These are phyloP conservation scores for Castanea crenata DNA, from an alignment of 306 rosid genomes.

Conservation along the genomic window DNA sequence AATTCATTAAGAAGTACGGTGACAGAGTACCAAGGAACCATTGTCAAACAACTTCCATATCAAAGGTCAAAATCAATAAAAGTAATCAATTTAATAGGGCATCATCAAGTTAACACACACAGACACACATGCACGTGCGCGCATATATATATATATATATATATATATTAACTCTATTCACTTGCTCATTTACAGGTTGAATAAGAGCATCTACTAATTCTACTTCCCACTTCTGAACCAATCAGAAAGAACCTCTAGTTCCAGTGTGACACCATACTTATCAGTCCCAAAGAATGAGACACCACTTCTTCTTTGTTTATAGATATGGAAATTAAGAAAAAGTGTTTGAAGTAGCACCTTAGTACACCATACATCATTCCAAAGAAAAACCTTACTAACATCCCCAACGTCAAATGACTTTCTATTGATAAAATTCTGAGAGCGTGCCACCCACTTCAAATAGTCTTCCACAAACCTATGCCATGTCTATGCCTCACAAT, in stretches of 20 bases:
- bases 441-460: too few relatives aligned
- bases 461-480: too few relatives aligned
- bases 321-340: too few relatives aligned
- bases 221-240: background rate
- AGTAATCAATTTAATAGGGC: background rate
- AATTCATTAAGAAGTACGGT: conserved; percentile 10
- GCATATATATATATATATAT: too few relatives aligned
- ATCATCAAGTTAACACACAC: background rate
- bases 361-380: background rate
- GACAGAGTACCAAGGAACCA: background rate
- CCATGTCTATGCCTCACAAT: background rate
- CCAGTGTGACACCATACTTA: too few relatives aligned
- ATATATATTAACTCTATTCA: background rate
- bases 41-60: conserved; percentile 3
- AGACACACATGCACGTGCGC: too few relatives aligned
- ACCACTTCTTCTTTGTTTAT: background rate
- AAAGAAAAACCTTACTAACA: background rate
- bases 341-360: too few relatives aligned
- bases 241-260: background rate
- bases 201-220: background rate
- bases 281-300: too few relatives aligned
- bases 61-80: background rate
- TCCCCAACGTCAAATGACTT: too few relatives aligned
- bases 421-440: too few relatives aligned
- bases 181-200: background rate